These are phyloP conservation scores for Pistacia atlantica DNA, from an alignment of 345 rosid genomes.

Conservation along the genomic window DNA sequence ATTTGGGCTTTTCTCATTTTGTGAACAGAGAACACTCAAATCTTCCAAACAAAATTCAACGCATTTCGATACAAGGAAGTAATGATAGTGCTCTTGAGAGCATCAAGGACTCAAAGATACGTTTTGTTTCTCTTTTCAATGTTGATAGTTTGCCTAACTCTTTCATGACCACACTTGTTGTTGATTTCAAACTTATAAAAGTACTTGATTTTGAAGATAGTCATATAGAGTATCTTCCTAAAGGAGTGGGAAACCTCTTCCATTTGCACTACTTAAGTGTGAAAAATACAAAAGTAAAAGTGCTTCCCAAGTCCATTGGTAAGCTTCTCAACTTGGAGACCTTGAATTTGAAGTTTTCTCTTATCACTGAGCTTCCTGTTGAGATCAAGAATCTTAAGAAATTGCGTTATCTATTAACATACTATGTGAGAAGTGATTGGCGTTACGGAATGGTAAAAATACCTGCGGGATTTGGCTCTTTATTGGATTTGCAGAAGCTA, in stretches of 20 bases:
- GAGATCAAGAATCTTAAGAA: too few relatives aligned
- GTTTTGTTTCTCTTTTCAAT: conserved; percentile 18
- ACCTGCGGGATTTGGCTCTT: too few relatives aligned
- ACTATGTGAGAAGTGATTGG: too few relatives aligned
- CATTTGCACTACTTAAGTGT: conserved; percentile 5
- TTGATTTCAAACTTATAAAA: neutral
- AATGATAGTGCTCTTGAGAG: neutral
- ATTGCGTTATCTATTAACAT: too few relatives aligned
- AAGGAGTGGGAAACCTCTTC: neutral
- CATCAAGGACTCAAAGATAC: neutral
- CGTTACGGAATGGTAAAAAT: too few relatives aligned
- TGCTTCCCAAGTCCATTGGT: neutral
- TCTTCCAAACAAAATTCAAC: conserved; percentile 2
- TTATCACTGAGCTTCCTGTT: neutral
- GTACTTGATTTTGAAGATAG: conserved; percentile 6
- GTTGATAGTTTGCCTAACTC: neutral
- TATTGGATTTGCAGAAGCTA: too few relatives aligned
- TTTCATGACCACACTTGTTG: neutral
- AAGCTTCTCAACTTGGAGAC: conserved; percentile 5
- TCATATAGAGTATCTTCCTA: neutral
- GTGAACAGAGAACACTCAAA: neutral
- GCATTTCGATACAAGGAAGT: conserved; percentile 1
- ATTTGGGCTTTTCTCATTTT: conserved; percentile 3
- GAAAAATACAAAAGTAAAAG: neutral
- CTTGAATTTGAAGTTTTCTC: neutral